Evolutionary conservation across 768 basidiomycete species (phyloP), one percentile per base, ranked within the genome.

Genomic region (Xerocomellus dryophilus): DNA sequence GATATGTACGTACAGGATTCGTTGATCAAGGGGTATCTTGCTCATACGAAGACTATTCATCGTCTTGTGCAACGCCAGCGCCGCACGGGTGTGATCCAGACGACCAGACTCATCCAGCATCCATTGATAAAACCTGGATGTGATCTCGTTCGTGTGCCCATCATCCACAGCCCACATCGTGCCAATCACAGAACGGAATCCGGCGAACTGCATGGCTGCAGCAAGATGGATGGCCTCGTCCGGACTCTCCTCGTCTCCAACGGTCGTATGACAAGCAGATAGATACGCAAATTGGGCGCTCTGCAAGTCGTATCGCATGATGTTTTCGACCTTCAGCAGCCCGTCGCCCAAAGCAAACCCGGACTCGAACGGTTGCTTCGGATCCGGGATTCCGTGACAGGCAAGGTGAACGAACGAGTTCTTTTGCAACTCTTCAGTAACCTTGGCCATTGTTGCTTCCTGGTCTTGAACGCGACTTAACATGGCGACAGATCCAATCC

Each of bases 191-290:
- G n/a, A n/a, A n/a, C n/a, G n/a, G n/a, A n/a, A n/a, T n/a, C n/a
- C n/a, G n/a, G n/a, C n/a, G n/a, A n/a, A n/a, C n/a, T n/a, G n/a
- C n/a, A n/a, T n/a, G n/a, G n/a, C n/a, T n/a, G n/a, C n/a, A n/a
- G n/a, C n/a, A n/a, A n/a, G n/a, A n/a, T n/a, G n/a, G n/a, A n/a
- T n/a, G n/a, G n/a, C n/a, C n/a, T n/a, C n/a, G n/a, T n/a, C n/a
- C n/a, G n/a, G n/a, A n/a, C n/a, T n/a, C n/a, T n/a, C n/a, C n/a
- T n/a, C n/a, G n/a, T n/a, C n/a, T n/a, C n/a, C n/a, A n/a, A n/a
- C n/a, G 7, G 31, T 38, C 41, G 47, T 35, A 10, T 65, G 61
- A 36, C 69, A 70, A 0, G 66, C 65, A 29, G 65, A 66, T 29
- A 70, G 36, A 21, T 62, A 62, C n/a, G 61, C 46, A 36, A 62